Conservation (phyloP, 345 rosid genomes). For the Linum tenue region DNA sequence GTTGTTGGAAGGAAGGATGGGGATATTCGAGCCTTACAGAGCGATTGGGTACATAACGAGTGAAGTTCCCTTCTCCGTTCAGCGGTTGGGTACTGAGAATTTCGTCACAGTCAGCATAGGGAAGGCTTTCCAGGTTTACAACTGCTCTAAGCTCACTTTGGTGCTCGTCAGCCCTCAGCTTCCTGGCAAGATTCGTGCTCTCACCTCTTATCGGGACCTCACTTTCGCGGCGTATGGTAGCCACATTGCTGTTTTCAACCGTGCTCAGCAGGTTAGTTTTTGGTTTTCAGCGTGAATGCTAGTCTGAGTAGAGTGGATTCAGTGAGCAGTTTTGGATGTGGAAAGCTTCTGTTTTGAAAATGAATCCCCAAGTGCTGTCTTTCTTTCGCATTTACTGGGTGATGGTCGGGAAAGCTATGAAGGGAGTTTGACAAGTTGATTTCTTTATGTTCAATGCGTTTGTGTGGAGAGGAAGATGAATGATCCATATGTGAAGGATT, state of each 20-base stretch:
- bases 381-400: too few relatives aligned
- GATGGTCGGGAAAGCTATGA: background rate
- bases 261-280: constrained; percentile 64
- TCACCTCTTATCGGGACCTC: constrained; percentile 72
- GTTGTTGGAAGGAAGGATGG: constrained; percentile 32
- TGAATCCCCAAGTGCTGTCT: too few relatives aligned
- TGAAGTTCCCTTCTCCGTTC: constrained; percentile 75
- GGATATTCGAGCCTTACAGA: constrained; percentile 85
- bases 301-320: too few relatives aligned
- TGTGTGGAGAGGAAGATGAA: background rate
- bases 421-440: background rate
- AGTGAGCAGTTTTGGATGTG: too few relatives aligned
- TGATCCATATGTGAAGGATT: background rate
- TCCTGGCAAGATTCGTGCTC: constrained; percentile 80
- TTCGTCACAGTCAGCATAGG: constrained; percentile 87
- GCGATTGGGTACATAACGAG: constrained; percentile 84
- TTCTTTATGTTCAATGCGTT: background rate
- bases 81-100: constrained; percentile 80
- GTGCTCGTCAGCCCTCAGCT: constrained; percentile 80
- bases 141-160: constrained; percentile 78
- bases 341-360: too few relatives aligned
- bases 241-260: constrained; percentile 64
- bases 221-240: constrained; percentile 77
- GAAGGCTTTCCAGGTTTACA: constrained; percentile 87
- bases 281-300: background rate